Base-by-base conservation (phyloP, 2,329 filamentous ascomycete genomes). In the Fusarium dimerum region DNA sequence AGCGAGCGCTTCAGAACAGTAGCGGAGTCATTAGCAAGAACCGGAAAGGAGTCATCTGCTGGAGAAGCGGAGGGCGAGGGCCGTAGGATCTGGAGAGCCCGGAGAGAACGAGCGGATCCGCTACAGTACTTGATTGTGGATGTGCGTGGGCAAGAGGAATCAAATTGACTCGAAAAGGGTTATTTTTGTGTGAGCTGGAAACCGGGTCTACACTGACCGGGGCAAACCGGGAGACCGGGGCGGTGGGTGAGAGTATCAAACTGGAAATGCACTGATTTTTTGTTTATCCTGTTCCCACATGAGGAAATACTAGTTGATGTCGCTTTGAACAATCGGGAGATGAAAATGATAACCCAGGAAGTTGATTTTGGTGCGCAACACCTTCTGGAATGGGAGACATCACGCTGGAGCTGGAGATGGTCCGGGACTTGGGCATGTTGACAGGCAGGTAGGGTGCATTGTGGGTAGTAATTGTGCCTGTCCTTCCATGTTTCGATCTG, bases 1-100 rank as follows among this genome's bases (percentile, higher is more conserved):
- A 51, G 47, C 13, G 47, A 49, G 46, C 42, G 54, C 49, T 49
- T 54, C 40, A 42, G 40, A 43, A 44, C 51, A 44, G 56, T 52
- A 63, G 52, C 51, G 54, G 51, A 45, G 42, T 50, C 20, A 26
- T 55, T 52, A 52, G 53, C 43, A 44, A 44, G 47, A 40, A 40
- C 32, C 49, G 39, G 49, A 40, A 47, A 40, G 15, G 36, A 40
- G 40, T 36, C 41, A 47, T 34, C 43, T 55, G 43, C 56, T 61
- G 56, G 58, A 57, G 50, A 54, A 49, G 43, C 26, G 49, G 55
- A 50, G 49, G 17, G 36, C 26, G 38, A 47, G 40, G 41, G 40
- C 48, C 45, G 29, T 32, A 50, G 43, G 40, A 45, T 36, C 52
- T 51, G 43, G 48, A 54, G 45, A 48, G 40, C 36, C 54, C 36